phyloP scores from a whole-genome alignment of 1,284 basidiomycete genomes.

The Gymnopus androsaceus region DNA sequence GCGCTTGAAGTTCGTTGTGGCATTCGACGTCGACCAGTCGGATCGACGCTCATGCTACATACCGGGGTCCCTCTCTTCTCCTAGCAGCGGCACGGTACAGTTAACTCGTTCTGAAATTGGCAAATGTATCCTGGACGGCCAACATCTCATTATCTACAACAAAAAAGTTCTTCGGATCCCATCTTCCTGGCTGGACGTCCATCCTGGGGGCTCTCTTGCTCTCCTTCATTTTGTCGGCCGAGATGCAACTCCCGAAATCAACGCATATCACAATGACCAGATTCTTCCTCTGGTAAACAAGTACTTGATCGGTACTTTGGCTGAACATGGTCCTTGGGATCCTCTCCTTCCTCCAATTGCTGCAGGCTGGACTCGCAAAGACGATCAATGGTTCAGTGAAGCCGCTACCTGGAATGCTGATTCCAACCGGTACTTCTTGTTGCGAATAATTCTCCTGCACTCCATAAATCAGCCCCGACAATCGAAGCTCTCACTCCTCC shows the following conservation, averaged over 20 bases:
- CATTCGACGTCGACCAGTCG: too few species aligned
- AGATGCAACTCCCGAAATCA: conserved; percentile 93
- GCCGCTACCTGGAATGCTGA: conserved; percentile 47
- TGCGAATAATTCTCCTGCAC: conserved; percentile 33
- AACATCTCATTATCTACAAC: conserved; percentile 80
- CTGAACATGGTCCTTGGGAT: conserved; percentile 65
- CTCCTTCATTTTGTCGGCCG: conserved; percentile 96
- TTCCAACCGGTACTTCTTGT: conserved; percentile 65
- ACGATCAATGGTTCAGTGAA: conserved; percentile 62
- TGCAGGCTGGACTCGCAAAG: conserved; percentile 74
- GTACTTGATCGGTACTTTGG: conserved; percentile 79
- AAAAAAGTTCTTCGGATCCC: conserved; percentile 82
- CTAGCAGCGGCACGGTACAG: conserved; percentile 18
- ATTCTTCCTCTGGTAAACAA: conserved; percentile 67
- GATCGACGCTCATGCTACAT: too few species aligned
- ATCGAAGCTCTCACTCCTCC: conserved; percentile 53
- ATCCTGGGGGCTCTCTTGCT: conserved; percentile 90
- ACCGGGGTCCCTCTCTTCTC: too few species aligned
- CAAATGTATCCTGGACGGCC: conserved; percentile 72
- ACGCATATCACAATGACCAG: conserved; percentile 83
- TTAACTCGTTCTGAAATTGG: conserved; percentile 64
- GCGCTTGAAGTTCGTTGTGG: too few species aligned
- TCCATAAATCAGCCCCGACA: conserved; percentile 42
- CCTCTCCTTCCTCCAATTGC: conserved; percentile 90
- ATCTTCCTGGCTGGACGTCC: conserved; percentile 77